A percentile compares a stretch with the other conserved stretches of the same genome.
phyloP scores from a whole-genome alignment of 2,329 filamentous ascomycete genomes.

The Akanthomyces uredinophilus region DNA sequence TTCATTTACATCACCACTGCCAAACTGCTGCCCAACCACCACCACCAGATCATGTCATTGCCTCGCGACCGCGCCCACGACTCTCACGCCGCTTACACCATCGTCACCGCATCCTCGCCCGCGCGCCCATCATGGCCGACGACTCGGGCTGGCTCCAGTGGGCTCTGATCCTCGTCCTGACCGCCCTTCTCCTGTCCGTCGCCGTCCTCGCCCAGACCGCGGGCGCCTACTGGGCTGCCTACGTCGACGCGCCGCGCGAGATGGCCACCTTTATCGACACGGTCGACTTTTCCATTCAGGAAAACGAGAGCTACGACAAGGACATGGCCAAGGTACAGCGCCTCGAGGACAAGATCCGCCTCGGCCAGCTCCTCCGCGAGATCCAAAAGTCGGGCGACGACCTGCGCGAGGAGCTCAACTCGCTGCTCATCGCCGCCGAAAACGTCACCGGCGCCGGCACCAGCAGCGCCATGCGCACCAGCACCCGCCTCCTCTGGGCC shows the following conservation, averaged over 20 bases:
- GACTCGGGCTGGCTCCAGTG: constrained; percentile 46
- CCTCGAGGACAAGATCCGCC: constrained; percentile 58
- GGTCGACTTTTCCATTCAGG: constrained; percentile 56
- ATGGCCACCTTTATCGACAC: constrained; percentile 54
- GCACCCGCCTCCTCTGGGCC: constrained; percentile 54
- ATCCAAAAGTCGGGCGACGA: constrained; percentile 58
- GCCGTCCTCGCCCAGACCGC: constrained; percentile 49
- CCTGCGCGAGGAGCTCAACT: constrained; percentile 54
- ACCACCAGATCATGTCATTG: constrained; percentile 9
- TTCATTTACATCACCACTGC: constrained; percentile 11
- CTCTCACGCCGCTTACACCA: not conserved
- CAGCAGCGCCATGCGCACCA: constrained; percentile 38
- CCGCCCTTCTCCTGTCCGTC: constrained; percentile 52
- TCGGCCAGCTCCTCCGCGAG: constrained; percentile 53
- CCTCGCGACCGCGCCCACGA: not conserved
- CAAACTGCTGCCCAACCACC: not conserved
- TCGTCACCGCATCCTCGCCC: not conserved
- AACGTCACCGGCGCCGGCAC: constrained; percentile 38
- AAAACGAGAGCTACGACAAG: constrained; percentile 60
- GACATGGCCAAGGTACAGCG: constrained; percentile 53
- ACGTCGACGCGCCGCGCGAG: constrained; percentile 53
- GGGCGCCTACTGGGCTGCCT: constrained; percentile 50
- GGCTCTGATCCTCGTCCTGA: constrained; percentile 53
- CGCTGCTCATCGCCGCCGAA: constrained; percentile 43
- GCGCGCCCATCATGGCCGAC: constrained; percentile 40